Evolutionary conservation across 345 rosid species (phyloP).

Genomic region (Citrus reticulata): DNA sequence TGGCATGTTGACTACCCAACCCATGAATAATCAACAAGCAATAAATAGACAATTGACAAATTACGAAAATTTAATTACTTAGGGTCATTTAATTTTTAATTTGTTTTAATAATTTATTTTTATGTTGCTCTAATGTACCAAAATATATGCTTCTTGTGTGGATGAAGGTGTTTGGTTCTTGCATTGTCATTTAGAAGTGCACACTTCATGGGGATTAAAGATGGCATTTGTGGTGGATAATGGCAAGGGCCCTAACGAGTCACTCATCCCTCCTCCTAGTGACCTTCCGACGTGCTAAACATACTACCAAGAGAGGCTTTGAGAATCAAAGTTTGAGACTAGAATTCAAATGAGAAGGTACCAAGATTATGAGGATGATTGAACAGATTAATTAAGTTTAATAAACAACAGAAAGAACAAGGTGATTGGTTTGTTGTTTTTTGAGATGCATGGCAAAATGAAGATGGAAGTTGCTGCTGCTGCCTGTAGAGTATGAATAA

Average conservation of each 20-base stretch:
- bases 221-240: slow-evolving; percentile 83
- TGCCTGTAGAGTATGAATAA: not conserved
- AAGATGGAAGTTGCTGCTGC: not conserved
- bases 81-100: not conserved
- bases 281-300: slow-evolving; percentile 68
- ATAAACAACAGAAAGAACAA: not conserved
- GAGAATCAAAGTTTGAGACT: slow-evolving; percentile 5
- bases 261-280: slow-evolving; percentile 65
- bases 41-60: not conserved
- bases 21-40: too few species aligned
- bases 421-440: not conserved
- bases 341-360: not conserved
- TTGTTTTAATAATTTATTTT: not conserved
- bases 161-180: slow-evolving; percentile 71
- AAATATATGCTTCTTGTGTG: not conserved
- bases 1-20: too few species aligned
- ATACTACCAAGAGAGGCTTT: not conserved
- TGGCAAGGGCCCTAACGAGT: slow-evolving; percentile 53
- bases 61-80: too few species aligned
- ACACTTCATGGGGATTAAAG: slow-evolving; percentile 81
- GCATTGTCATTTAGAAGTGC: slow-evolving; percentile 83
- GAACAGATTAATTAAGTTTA: not conserved
- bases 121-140: not conserved
- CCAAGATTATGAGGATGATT: not conserved
- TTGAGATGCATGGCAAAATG: not conserved